Percentiles rank a stretch among this genome's conserved stretches.
Evolutionary conservation across 1,139 yeast species (phyloP).

Genomic region (Candida dubliniensis): DNA sequence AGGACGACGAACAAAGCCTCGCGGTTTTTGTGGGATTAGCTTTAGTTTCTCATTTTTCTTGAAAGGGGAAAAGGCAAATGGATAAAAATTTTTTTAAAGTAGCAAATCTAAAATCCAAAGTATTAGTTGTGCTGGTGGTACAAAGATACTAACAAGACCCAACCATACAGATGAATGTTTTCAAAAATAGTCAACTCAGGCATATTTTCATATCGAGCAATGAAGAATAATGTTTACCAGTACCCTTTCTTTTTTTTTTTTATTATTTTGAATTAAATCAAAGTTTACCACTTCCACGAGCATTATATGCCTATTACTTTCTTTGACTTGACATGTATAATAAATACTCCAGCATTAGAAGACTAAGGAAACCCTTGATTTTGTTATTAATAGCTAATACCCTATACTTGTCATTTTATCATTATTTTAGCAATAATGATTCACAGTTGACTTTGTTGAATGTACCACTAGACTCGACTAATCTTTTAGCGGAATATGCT

Average conservation of each 20-base stretch:
- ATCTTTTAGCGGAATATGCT: conserved; percentile 8
- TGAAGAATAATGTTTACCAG: too few relatives aligned
- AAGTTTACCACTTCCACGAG: not conserved
- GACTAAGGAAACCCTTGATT: conserved; percentile 6
- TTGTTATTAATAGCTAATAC: conserved; percentile 8
- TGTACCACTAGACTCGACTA: conserved; percentile 5
- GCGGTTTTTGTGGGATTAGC: too few relatives aligned
- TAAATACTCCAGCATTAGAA: not conserved
- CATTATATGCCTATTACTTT: not conserved
- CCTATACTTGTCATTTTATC: conserved; percentile 5
- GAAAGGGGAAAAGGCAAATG: too few relatives aligned
- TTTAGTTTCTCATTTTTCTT: too few relatives aligned
- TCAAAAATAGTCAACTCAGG: too few relatives aligned
- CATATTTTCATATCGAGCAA: too few relatives aligned
- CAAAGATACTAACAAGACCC: too few relatives aligned
- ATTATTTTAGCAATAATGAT: not conserved
- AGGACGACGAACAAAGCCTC: too few relatives aligned
- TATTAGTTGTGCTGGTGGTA: too few relatives aligned
- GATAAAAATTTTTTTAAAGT: not conserved
- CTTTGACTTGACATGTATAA: not conserved
- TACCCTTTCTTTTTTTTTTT: too few relatives aligned
- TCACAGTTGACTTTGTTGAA: not conserved
- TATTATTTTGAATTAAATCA: too few relatives aligned
- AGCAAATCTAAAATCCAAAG: not conserved
- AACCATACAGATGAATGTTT: too few relatives aligned